Conservation (phyloP, 1,284 basidiomycete genomes). For the Malassezia sympodialis region DNA sequence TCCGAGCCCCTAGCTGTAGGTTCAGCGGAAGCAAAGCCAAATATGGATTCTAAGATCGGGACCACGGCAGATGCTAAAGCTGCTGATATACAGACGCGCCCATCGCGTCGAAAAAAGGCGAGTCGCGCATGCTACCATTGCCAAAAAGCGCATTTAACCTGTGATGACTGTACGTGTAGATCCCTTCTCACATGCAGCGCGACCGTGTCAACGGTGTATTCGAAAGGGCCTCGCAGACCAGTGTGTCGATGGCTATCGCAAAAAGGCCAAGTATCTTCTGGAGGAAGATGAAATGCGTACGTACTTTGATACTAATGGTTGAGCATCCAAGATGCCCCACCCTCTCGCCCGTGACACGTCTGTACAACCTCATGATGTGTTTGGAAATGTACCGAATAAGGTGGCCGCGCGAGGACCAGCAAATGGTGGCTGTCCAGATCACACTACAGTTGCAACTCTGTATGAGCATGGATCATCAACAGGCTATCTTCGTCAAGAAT, state of each 20-base stretch:
- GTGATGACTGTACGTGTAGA: slow-evolving; percentile 69
- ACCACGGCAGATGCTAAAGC: background rate
- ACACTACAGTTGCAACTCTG: background rate
- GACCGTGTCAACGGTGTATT: slow-evolving; percentile 85
- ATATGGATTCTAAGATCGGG: background rate
- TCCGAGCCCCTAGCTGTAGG: background rate
- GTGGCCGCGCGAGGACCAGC: background rate
- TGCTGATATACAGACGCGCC: background rate
- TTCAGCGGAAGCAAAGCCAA: background rate
- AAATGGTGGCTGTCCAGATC: background rate
- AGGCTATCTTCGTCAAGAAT: background rate
- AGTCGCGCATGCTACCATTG: slow-evolving; percentile 86
- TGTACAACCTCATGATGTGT: background rate
- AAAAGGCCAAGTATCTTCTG: slow-evolving; percentile 83
- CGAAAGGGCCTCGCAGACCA: slow-evolving; percentile 81
- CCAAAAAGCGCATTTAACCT: slow-evolving; percentile 87
- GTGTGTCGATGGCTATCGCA: slow-evolving; percentile 86
- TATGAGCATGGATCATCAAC: background rate
- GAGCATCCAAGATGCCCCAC: background rate
- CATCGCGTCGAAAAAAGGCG: slow-evolving; percentile 59
- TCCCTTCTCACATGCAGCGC: slow-evolving; percentile 36
- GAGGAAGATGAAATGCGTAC: slow-evolving; percentile 39
- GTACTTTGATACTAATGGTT: background rate
- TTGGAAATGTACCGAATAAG: background rate
- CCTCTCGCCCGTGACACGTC: background rate